Evolutionary conservation across 129 eudicot species (phyloP), one percentile per base, ranked within the genome.

Genomic region (Smallanthus sonchifolius): DNA sequence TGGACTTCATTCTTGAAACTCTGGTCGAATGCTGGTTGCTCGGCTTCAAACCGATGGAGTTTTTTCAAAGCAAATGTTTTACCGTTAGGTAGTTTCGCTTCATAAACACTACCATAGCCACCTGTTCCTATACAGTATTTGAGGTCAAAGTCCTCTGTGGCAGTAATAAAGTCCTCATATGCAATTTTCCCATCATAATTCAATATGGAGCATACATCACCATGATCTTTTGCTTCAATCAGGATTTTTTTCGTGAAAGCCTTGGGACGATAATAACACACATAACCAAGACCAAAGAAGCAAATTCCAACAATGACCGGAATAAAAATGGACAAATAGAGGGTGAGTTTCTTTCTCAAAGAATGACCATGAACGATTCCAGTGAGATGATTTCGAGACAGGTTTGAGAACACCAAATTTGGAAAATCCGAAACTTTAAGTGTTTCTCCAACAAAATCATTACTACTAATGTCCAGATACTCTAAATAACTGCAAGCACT

Each of bases 71-170:
- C 82, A 61, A 81, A 64, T 34, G 61, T 75, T 65, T 76, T 48
- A 4, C 81, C 81, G 15, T 36, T 59, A 0, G 86, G 80, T 28
- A 83, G 64, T 56, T 69, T 43, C 0, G 84, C 84, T 65, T 65
- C 69, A 39, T 83, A 83, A 24, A 75, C 75, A 24, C 65, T 79
- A 28, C 79, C 84, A 69, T 80, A 83, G 5, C 81, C 79, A 62
- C 84, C 87, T 0, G 75, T 74, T 39, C 87, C 82, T 6, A 83
- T 75, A 71, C 87, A 83, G 7, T 83, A 75, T 76, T 38, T 70
- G 70, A 71, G 75, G 54, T 83, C 79, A 39, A 83, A 79, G 54
- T 83, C 68, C 20, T 83, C 70, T 9, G 80, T 83, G 7, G 86
- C 80, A 10, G 1, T 28, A 32, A 83, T 70, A 37, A 83, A 79